These are phyloP conservation scores for Gryganskiella cystojenkinii DNA, from an alignment of 192 early-diverging fungal species.

Conservation along the genomic window DNA sequence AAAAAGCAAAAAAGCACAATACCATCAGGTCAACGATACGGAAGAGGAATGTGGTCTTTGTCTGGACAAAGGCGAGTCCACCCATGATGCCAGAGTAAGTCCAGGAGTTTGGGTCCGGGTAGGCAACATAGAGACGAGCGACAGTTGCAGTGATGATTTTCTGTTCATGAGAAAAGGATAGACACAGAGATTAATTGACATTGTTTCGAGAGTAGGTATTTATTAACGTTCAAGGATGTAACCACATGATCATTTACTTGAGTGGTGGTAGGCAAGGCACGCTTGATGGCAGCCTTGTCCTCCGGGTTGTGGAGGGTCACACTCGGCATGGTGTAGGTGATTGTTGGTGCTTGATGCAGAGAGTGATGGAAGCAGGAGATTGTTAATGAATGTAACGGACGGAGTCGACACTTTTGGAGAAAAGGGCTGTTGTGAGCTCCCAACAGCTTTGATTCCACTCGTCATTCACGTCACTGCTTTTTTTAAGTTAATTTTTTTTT, in stretches of 20 bases:
- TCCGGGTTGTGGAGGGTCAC: conserved; percentile 69
- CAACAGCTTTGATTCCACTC: no score
- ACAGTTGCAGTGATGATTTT: conserved; percentile 84
- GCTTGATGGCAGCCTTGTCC: conserved; percentile 73
- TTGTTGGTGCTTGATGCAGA: neutral
- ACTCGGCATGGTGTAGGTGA: conserved; percentile 60
- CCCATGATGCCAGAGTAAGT: conserved; percentile 76
- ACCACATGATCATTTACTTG: conserved; percentile 54
- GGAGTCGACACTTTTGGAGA: no score
- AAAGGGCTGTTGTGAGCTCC: no score
- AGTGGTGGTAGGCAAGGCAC: conserved; percentile 63
- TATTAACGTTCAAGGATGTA: neutral
- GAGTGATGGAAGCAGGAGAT: neutral
- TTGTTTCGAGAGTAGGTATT: neutral
- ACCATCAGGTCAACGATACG: conserved; percentile 75
- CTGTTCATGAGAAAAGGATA: conserved; percentile 50
- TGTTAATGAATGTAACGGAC: neutral
- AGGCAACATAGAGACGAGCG: conserved; percentile 78
- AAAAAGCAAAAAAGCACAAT: neutral
- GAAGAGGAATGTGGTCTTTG: conserved; percentile 74
- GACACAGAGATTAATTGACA: neutral
- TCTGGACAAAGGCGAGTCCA: conserved; percentile 72
- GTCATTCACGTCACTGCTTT: conserved; percentile 1
- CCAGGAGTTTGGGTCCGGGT: conserved; percentile 74
- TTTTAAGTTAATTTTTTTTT: no score